Percentiles rank a stretch among this genome's conserved stretches.
Conservation (phyloP, 2,329 filamentous ascomycete species). For the Exserohilum turcica region DNA sequence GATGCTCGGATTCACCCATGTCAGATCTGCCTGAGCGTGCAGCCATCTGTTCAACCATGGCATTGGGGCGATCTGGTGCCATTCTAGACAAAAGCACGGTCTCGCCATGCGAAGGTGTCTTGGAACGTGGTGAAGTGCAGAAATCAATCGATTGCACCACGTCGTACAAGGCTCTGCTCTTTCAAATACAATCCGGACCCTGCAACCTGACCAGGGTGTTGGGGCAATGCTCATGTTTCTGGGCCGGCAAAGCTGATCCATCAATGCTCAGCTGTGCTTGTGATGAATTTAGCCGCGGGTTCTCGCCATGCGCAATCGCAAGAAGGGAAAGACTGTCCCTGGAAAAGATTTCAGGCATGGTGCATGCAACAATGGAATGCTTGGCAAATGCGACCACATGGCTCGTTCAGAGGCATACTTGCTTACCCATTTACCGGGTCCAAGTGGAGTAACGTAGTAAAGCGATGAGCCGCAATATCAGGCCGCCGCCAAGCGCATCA, state of each 20-base stretch:
- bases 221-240: not conserved
- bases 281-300: not conserved
- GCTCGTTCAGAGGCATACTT: not conserved
- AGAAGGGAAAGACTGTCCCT: not conserved
- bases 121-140: constrained; percentile 20
- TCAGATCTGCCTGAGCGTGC: constrained; percentile 19
- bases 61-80: constrained; percentile 16
- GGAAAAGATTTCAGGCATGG: not conserved
- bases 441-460: not conserved
- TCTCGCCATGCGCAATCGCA: not conserved
- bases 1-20: constrained; percentile 10
- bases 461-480: not conserved
- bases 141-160: constrained; percentile 17
- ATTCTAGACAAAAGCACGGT: constrained; percentile 13
- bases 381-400: not conserved
- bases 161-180: constrained; percentile 27
- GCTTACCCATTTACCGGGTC: not conserved
- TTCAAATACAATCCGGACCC: constrained; percentile 1
- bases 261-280: not conserved
- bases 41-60: constrained; percentile 20
- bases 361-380: not conserved
- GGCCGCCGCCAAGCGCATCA: not conserved
- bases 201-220: not conserved
- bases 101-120: constrained; percentile 24
- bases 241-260: not conserved